Evolutionary conservation across 2,329 filamentous ascomycete species (phyloP), one percentile per base, ranked within the genome.

Genomic region (Claviceps arundinis): DNA sequence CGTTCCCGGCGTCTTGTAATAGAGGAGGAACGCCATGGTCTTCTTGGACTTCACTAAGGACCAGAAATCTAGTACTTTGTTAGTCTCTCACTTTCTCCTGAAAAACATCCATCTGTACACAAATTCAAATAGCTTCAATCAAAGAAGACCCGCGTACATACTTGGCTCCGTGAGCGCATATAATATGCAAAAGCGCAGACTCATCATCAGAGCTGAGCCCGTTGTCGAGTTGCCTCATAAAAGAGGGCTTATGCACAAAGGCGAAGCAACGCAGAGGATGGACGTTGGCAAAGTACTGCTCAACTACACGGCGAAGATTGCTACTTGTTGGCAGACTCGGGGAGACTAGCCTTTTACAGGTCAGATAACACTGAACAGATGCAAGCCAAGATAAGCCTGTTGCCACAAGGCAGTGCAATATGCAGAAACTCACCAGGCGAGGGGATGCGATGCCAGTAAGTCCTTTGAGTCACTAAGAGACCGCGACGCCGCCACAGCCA

Each of bases 211-310:
- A 62, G 7, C 61, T 59, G 46, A 68, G 61, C 0, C 67, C 67
- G 24, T 65, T 67, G 52, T 69, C 67, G 5, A 69, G 58, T 46
- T 68, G 66, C 5, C 66, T 59, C 56, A 67, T 66, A 48, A 69
- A 69, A 1, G 67, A 68, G 4, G 67, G 67, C 48, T 68, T 67
- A 50, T 69, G 67, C 17, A 69, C 65, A 61, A 69, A 69, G 16
- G 67, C 66, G 50, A 69, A 69, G 54, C 67, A 69, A 19, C 67
- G 63, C 4, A 69, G 61, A n/a, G 66, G 66, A 49, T 69, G 74
- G 4, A 69, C 58, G 34, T 69, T 69, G 53, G 65, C 58, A 56
- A 69, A 69, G 52, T 69, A 69, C 54, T 66, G 66, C 46, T 68
- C 66, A 24, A 68, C 63, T 3, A 68, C 61, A 0, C 61, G 62